These are phyloP conservation scores for Fusarium sp. DNA, from an alignment of 2,329 filamentous ascomycete species.

Conservation along the genomic window DNA sequence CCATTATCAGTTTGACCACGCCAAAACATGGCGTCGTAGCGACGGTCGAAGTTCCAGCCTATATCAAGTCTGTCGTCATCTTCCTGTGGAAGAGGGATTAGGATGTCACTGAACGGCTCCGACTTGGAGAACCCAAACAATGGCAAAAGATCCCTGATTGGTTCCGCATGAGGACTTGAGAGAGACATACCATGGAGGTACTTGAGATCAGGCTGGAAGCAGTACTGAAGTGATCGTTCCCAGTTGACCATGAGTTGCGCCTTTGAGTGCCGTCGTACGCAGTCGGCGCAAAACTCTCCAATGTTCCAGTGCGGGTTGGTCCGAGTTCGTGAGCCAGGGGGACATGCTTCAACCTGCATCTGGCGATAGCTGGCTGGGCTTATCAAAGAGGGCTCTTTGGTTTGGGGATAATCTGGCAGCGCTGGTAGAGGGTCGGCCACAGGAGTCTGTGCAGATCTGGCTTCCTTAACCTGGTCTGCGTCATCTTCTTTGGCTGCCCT, in stretches of 20 bases:
- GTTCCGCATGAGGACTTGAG: conserved; percentile 67
- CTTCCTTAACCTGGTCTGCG: neutral
- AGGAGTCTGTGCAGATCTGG: conserved; percentile 4
- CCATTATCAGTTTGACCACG: conserved; percentile 71
- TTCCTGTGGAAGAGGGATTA: conserved; percentile 69
- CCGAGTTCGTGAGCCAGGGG: conserved; percentile 66
- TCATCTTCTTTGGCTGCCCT: conserved; percentile 27
- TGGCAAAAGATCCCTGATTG: conserved; percentile 71
- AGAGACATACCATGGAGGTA: conserved; percentile 78
- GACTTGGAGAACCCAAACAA: conserved; percentile 80
- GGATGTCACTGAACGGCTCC: conserved; percentile 76
- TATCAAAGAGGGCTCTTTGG: conserved; percentile 2
- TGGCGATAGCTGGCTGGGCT: conserved; percentile 49
- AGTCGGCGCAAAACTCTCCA: conserved; percentile 69
- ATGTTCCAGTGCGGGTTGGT: conserved; percentile 69
- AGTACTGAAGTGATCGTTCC: conserved; percentile 70
- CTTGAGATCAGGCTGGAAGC: conserved; percentile 79
- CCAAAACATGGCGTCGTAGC: conserved; percentile 76
- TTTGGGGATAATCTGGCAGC: neutral
- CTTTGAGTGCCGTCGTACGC: conserved; percentile 69
- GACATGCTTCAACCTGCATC: conserved; percentile 63
- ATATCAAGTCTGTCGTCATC: conserved; percentile 53
- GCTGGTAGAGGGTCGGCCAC: neutral
- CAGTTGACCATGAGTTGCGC: conserved; percentile 74
- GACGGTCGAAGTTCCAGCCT: conserved; percentile 62